Evolutionary conservation across 228 moss, liverwort and hornwort genomes (phyloP).

Genomic region (Sphagnum magellanicum): DNA sequence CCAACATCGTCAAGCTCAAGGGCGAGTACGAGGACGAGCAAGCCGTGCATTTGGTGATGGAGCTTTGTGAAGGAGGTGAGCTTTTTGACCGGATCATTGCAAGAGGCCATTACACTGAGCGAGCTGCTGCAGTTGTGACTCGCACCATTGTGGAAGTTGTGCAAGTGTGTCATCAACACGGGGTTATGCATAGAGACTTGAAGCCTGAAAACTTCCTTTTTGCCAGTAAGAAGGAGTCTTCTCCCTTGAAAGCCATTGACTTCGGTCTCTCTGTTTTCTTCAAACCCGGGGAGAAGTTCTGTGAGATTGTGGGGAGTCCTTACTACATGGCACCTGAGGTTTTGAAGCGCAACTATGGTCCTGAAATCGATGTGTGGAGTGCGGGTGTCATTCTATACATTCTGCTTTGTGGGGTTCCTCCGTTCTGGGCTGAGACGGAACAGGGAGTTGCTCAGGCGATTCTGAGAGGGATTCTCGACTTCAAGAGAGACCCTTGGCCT

Average conservation of each 20-base stretch:
- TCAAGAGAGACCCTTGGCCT: slow-evolving; percentile 78
- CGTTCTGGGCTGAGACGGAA: slow-evolving; percentile 95
- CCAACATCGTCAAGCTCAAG: slow-evolving; percentile 39
- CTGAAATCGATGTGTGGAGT: slow-evolving; percentile 91
- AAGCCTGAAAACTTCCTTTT: slow-evolving; percentile 92
- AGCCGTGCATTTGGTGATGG: slow-evolving; percentile 53
- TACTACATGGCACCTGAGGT: slow-evolving; percentile 95
- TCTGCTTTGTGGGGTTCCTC: slow-evolving; percentile 77
- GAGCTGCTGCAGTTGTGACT: slow-evolving; percentile 43
- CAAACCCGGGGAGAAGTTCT: slow-evolving; percentile 73
- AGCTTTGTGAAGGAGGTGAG: slow-evolving; percentile 54
- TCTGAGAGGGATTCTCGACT: slow-evolving; percentile 66
- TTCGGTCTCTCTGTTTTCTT: slow-evolving; percentile 85
- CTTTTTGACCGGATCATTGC: slow-evolving; percentile 59
- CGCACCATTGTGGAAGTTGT: slow-evolving; percentile 49
- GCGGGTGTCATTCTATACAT: slow-evolving; percentile 79
- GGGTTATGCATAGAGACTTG: slow-evolving; percentile 84
- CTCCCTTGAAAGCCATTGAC: slow-evolving; percentile 79
- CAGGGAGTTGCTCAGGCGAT: slow-evolving; percentile 82
- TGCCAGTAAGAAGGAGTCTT: slow-evolving; percentile 74
- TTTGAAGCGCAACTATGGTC: slow-evolving; percentile 78
- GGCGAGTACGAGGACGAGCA: slow-evolving; percentile 40
- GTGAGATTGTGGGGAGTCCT: slow-evolving; percentile 89
- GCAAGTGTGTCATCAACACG: slow-evolving; percentile 71
- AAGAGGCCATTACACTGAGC: slow-evolving; percentile 49